These are phyloP conservation scores for Cyclocybe aegerita DNA, from an alignment of 768 basidiomycete species.

Conservation along the genomic window DNA sequence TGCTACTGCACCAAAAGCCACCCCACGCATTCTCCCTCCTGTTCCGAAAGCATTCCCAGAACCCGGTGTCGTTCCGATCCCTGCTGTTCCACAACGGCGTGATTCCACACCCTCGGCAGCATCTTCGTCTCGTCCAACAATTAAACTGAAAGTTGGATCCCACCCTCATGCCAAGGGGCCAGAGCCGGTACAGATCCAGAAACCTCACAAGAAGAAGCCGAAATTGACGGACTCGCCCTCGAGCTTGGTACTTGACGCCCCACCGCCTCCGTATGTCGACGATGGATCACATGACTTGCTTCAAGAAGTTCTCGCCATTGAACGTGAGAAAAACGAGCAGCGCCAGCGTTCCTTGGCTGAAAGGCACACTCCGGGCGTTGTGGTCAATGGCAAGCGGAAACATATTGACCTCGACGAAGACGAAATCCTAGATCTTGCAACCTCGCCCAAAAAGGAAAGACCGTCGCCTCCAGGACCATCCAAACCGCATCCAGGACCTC, in stretches of 20 bases:
- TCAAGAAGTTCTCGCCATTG: constrained; percentile 81
- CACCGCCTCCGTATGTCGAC: constrained; percentile 69
- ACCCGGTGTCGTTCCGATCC: background rate
- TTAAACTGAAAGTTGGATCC: constrained; percentile 66
- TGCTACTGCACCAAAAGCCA: constrained; percentile 20
- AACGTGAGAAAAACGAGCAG: constrained; percentile 61
- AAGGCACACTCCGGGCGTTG: constrained; percentile 33
- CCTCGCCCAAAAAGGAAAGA: constrained; percentile 60
- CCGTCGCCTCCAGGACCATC: constrained; percentile 41
- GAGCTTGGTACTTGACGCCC: constrained; percentile 45
- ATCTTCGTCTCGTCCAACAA: constrained; percentile 49
- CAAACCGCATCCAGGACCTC: constrained; percentile 11
- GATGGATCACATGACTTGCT: constrained; percentile 82
- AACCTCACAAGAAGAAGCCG: constrained; percentile 40
- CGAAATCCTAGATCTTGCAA: constrained; percentile 61
- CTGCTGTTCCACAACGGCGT: constrained; percentile 3
- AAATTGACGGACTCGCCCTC: constrained; percentile 36
- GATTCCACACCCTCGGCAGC: constrained; percentile 20
- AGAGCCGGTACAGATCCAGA: constrained; percentile 31
- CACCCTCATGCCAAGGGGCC: constrained; percentile 31
- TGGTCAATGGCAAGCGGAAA: constrained; percentile 57
- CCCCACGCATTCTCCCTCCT: constrained; percentile 37
- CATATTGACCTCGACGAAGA: constrained; percentile 53
- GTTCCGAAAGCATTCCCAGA: constrained; percentile 38
- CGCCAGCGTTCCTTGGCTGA: constrained; percentile 44